Evolutionary conservation across 1,284 basidiomycete species (phyloP).

Genomic region (Trichosporon faecale): DNA sequence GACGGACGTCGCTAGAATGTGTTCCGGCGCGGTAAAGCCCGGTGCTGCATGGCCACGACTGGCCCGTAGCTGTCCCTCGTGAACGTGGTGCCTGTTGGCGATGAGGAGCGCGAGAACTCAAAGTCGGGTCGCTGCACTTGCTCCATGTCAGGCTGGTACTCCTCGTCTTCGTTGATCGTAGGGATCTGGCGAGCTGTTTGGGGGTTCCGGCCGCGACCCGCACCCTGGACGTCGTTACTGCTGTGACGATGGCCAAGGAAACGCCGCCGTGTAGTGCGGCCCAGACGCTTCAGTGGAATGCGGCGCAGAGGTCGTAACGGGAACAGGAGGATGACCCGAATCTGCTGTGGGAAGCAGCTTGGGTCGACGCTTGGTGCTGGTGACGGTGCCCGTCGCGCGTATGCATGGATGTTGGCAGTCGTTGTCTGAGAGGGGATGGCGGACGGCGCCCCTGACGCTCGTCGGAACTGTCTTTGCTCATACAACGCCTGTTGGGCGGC

Average conservation of each 20-base stretch:
- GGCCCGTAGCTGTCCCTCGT: slow-evolving; percentile 6
- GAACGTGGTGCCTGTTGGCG: not conserved
- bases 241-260: slow-evolving; percentile 8
- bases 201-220: not conserved
- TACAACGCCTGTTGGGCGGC: not conserved
- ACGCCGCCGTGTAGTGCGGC: not conserved
- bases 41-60: slow-evolving; percentile 6
- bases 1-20: not conserved
- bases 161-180: not conserved
- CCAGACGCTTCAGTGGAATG: not conserved
- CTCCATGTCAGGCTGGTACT: slow-evolving; percentile 1
- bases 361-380: not conserved
- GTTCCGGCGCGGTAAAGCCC: not conserved
- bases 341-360: slow-evolving; percentile 3
- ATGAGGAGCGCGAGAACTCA: not conserved
- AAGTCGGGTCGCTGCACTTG: not conserved
- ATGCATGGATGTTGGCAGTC: not conserved
- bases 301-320: not conserved
- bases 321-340: slow-evolving; percentile 6
- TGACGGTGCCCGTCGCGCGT: not conserved
- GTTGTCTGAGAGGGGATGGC: not conserved
- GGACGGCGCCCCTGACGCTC: not conserved
- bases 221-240: not conserved
- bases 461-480: not conserved
- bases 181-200: slow-evolving; percentile 1